phyloP scores from a whole-genome alignment of 306 rosid genomes.

The Rosa persica region DNA sequence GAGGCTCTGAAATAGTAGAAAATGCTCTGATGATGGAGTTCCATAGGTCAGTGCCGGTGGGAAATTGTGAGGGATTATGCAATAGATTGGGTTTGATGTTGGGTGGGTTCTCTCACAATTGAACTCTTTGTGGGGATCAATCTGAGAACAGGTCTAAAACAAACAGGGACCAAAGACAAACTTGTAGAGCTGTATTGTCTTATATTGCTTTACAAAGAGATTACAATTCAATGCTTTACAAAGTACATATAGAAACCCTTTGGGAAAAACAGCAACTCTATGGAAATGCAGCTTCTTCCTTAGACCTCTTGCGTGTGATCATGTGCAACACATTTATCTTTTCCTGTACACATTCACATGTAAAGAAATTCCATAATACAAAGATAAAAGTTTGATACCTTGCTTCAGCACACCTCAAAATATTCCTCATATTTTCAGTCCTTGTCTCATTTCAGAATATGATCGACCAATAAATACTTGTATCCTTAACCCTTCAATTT shows the following conservation, averaged over 20 bases:
- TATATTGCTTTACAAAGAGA: background rate
- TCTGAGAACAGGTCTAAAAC: background rate
- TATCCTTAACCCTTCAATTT: no score
- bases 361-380: background rate
- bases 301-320: background rate
- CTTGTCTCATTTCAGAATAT: background rate
- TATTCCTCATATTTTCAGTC: background rate
- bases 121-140: no score
- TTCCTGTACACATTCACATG: background rate
- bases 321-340: background rate
- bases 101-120: no score
- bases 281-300: constrained; percentile 5
- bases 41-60: constrained; percentile 49
- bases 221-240: background rate
- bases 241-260: background rate
- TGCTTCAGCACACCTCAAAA: background rate
- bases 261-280: background rate
- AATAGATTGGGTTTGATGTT: no score
- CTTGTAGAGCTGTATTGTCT: background rate
- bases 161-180: background rate
- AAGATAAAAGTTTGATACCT: background rate
- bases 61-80: no score
- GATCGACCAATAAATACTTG: background rate
- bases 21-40: constrained; percentile 56
- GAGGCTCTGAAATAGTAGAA: constrained; percentile 28